Base-by-base conservation (phyloP, 225 moss, liverwort and hornwort species). In the Thuidium tamariscinum region DNA sequence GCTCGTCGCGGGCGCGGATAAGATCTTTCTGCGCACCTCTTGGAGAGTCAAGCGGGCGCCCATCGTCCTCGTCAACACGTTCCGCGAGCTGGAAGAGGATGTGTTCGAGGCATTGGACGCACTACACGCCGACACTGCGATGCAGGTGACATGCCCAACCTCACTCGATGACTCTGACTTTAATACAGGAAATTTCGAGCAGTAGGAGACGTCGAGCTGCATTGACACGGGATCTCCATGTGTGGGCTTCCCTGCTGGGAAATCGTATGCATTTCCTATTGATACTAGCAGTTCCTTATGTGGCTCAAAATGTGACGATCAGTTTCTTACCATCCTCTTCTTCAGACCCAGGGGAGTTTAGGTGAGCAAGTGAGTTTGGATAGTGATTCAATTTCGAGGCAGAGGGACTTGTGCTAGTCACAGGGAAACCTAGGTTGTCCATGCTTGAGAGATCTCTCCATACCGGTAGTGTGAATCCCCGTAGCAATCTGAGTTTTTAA, bases 21-120 rank as follows among this genome's bases (percentile, higher is more conserved):
- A 86, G 18, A 9, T 11, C 15, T 91, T 84, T 46, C 69, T 89
- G 25, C 84, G 86, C 36, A 84, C 12, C 9, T 86, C 92, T 36
- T 84, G 68, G 73, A 22, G 73, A 62, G 60, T 68, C 14, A 79
- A 55, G 30, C 89, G 89, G 49, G 84, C 92, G 29, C 86, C 89
- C 60, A 74, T 91, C 27, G 82, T 92, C 36, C 84, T 92, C 6
- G 30, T 91, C 74, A 92, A 92, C 51, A 91, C 89, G 10, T 92
- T 89, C 57, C 88, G 84, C 3, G 91, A 91, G 74, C 67, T 92
- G 23, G 91, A 92, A 84, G 51, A 55, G 6, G 84, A 88, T 11
- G 84, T 74, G 10, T 84, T 92, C 57, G 81, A 64, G 41, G 68
- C 86, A 20, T 88, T 91, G 51, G 84, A 89, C 13, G 51, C 66